Conservation (phyloP, 1,284 basidiomycete species). For the Omphalotus olearius region DNA sequence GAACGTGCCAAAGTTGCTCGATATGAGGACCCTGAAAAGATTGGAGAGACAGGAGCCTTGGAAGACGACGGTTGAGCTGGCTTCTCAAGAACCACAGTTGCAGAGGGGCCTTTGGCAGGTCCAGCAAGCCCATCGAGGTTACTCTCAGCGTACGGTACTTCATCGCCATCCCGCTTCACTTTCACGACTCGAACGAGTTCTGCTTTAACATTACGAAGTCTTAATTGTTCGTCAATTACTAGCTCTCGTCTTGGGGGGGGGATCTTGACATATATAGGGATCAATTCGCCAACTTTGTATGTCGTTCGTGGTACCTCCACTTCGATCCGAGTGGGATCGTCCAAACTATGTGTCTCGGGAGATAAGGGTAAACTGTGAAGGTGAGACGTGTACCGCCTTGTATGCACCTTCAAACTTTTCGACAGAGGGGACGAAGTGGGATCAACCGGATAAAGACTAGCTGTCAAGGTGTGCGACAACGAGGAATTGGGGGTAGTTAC, state of each 20-base stretch:
- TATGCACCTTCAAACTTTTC: conserved; percentile 63
- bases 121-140: conserved; percentile 1
- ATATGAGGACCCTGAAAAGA: conserved; percentile 35
- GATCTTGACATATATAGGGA: conserved; percentile 74
- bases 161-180: conserved; percentile 39
- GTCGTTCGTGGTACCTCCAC: conserved; percentile 68
- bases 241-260: conserved; percentile 63
- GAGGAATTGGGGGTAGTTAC: conserved; percentile 67
- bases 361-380: conserved; percentile 44
- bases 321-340: conserved; percentile 61
- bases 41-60: conserved; percentile 37
- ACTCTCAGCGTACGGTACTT: conserved; percentile 25
- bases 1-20: conserved; percentile 62
- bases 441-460: conserved; percentile 54
- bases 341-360: conserved; percentile 53
- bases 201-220: conserved; percentile 69
- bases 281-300: conserved; percentile 63
- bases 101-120: conserved; percentile 24
- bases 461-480: conserved; percentile 61
- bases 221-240: conserved; percentile 59
- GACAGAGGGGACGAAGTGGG: conserved; percentile 35
- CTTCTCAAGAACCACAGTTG: conserved; percentile 24
- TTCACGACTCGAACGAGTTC: conserved; percentile 66
- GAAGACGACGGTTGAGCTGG: conserved; percentile 28
- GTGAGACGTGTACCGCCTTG: conserved; percentile 69